Conservation (phyloP, 768 basidiomycete genomes). For the Butyriboletus loyo region DNA sequence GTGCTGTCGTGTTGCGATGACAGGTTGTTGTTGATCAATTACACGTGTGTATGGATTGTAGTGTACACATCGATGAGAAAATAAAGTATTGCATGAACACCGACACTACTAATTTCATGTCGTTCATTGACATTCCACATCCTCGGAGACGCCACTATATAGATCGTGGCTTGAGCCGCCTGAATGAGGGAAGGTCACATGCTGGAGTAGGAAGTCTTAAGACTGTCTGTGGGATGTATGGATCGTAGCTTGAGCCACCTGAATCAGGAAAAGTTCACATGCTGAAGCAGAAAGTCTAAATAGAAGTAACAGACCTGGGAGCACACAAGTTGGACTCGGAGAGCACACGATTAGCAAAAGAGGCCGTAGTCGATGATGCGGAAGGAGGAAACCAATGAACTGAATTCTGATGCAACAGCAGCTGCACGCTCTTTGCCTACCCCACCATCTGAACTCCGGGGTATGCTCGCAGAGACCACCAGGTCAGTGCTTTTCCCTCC, state of each 20-base stretch:
- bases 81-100: neutral
- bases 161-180: neutral
- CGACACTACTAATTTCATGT: neutral
- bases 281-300: neutral
- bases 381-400: conserved; percentile 54
- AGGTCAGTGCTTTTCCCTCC: conserved; percentile 66
- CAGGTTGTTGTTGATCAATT: neutral
- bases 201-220: no score
- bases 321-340: neutral
- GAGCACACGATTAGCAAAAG: conserved; percentile 48
- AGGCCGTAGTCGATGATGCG: conserved; percentile 64
- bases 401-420: conserved; percentile 46
- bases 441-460: conserved; percentile 38
- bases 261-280: neutral
- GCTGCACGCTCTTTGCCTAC: conserved; percentile 35
- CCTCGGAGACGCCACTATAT: neutral
- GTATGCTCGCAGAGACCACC: conserved; percentile 82
- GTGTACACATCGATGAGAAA: conserved; percentile 2
- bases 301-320: conserved; percentile 1
- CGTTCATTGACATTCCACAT: neutral
- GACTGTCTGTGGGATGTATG: neutral
- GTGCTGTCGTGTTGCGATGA: neutral
- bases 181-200: neutral
- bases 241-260: neutral
- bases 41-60: no score